Base-by-base conservation (phyloP, 2,329 filamentous ascomycete genomes). In the Botryotinia convoluta region DNA sequence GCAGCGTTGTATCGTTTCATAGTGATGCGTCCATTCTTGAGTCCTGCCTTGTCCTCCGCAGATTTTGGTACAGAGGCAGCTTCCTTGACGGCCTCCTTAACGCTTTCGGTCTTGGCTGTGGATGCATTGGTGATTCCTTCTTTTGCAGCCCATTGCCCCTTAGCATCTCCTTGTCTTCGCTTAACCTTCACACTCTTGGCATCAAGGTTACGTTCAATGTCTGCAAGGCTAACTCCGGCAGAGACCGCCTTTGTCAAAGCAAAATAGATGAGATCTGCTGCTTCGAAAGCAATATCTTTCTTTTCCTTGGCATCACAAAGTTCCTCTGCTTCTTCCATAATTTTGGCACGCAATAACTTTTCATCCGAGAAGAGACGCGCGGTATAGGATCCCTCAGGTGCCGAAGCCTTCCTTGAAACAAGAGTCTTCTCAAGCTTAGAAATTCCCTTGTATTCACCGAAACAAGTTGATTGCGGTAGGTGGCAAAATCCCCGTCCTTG, bases 291-390 rank as follows among this genome's bases (percentile, higher is more conserved):
- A 75, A 97, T 89, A 22, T 98, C 93, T 75, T 95, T 87, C 74
- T 93, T 92, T 0, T 90, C 91, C 77, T 90, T 90, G 26, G 96
- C 95, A 76, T 96, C 90, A 80, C 95, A 98, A 60, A 99, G 87
- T 84, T 99, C 96, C 80, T 97, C 93, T 0, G 96, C 96, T 82
- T 99, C 96, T 83, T 99, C 96, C 90, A 98, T 97, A 72, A 99
- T 98, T 87, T 99, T 99, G 4, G 96, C 96, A 61, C 93, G 88
- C 71, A 98, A 84, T 72, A 99, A 87, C 82, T 97, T 95, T 78
- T 93, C 89, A 76, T 99, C 96, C 29, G 92, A 95, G 86, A 98
- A 99, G 1, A 99, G 86, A 48, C 95, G 88, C 29, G 94, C 93
- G 7, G 96, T 99, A 83, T 99, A 99, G 20, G 96, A 99, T 1